Conservation (phyloP, 805 yeast genomes). For the Alloascoidea hylecoeti region DNA sequence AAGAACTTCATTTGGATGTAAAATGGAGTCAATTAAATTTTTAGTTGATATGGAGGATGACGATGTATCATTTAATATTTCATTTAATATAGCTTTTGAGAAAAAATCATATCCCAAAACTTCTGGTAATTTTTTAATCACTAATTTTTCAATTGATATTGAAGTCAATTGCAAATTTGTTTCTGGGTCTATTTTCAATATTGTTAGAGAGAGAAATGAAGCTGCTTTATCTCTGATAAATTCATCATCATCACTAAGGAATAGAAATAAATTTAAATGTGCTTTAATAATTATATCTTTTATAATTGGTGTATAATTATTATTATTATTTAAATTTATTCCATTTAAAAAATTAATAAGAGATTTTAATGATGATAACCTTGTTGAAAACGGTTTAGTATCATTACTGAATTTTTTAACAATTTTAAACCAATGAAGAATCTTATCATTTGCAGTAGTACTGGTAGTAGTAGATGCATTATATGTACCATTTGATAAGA, state of each 20-base stretch:
- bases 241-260: slow-evolving; percentile 54
- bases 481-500: too few species aligned
- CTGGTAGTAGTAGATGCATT: too few species aligned
- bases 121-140: slow-evolving; percentile 9
- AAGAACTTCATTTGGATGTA: slow-evolving; percentile 20
- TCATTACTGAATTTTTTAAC: slow-evolving; percentile 22
- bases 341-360: slow-evolving; percentile 18
- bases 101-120: slow-evolving; percentile 3
- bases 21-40: slow-evolving; percentile 5
- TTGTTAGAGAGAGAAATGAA: slow-evolving; percentile 21
- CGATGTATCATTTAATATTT: not conserved
- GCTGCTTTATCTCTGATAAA: slow-evolving; percentile 38
- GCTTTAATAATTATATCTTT: slow-evolving; percentile 2
- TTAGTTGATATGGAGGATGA: slow-evolving; percentile 4
- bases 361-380: slow-evolving; percentile 32
- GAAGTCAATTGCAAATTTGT: slow-evolving; percentile 16
- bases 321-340: slow-evolving; percentile 1
- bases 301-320: not conserved
- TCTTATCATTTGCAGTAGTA: slow-evolving; percentile 6
- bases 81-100: not conserved
- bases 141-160: slow-evolving; percentile 16
- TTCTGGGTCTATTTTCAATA: too few species aligned
- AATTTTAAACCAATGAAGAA: slow-evolving; percentile 15
- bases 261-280: slow-evolving; percentile 13
- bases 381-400: slow-evolving; percentile 25